Percentiles rank a stretch among this genome's conserved stretches.
These are phyloP conservation scores for Filobasidium uniguttulatum DNA, from an alignment of 1,284 basidiomycete species.

Conservation along the genomic window DNA sequence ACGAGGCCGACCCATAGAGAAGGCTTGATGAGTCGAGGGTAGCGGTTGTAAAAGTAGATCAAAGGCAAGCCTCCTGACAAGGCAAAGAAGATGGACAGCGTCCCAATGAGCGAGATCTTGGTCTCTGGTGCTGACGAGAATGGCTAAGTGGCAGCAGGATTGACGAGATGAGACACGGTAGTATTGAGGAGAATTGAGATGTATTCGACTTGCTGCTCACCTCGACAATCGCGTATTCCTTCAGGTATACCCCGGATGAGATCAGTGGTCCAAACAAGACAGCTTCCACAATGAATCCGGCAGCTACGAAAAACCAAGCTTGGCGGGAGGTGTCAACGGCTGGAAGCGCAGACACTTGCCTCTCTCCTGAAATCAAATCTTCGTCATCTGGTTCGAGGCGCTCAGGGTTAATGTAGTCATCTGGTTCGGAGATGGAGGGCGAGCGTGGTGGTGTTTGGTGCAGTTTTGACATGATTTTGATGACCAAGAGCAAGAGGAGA, in stretches of 20 bases:
- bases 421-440: too few species aligned
- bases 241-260: conserved; percentile 18
- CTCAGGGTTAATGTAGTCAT: too few species aligned
- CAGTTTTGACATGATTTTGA: too few species aligned
- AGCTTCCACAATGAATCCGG: conserved; percentile 17
- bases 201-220: conserved; percentile 1
- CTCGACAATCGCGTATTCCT: conserved; percentile 15
- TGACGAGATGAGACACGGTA: neutral
- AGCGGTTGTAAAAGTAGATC: conserved; percentile 19
- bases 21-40: conserved; percentile 16
- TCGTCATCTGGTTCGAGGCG: too few species aligned
- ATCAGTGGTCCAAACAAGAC: conserved; percentile 19
- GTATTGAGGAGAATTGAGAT: too few species aligned
- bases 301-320: conserved; percentile 18
- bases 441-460: too few species aligned
- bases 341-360: conserved; percentile 13
- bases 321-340: conserved; percentile 14
- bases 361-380: too few species aligned
- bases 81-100: conserved; percentile 14
- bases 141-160: conserved; percentile 1
- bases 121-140: conserved; percentile 16
- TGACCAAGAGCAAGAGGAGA: too few species aligned
- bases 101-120: conserved; percentile 17
- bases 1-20: conserved; percentile 17
- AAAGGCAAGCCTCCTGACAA: conserved; percentile 16